phyloP scores from a whole-genome alignment of 768 basidiomycete genomes.

The Lepiota brunneoincarnata region DNA sequence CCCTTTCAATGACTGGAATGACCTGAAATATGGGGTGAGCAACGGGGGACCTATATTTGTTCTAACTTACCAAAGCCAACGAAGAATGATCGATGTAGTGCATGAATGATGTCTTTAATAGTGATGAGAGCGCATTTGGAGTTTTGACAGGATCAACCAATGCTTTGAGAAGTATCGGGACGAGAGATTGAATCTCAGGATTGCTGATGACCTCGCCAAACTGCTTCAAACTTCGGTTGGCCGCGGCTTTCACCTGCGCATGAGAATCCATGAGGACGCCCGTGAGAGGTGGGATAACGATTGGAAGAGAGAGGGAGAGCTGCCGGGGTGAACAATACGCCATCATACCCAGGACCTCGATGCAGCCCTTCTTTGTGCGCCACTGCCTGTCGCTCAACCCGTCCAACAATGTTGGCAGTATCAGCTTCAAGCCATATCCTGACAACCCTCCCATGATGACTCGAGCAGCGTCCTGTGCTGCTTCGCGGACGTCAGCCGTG shows the following conservation, averaged over 20 bases:
- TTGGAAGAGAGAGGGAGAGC: constrained; percentile 89
- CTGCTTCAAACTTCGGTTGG: constrained; percentile 94
- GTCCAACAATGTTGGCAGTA: constrained; percentile 83
- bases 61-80: constrained; percentile 70
- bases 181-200: constrained; percentile 91
- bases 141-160: constrained; percentile 95
- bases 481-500: constrained; percentile 85
- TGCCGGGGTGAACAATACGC: constrained; percentile 97
- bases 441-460: constrained; percentile 96
- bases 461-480: constrained; percentile 86
- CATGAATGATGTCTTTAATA: constrained; percentile 94
- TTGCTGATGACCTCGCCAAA: constrained; percentile 99
- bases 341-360: constrained; percentile 97
- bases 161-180: constrained; percentile 88
- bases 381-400: constrained; percentile 98
- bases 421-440: constrained; percentile 93
- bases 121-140: constrained; percentile 73
- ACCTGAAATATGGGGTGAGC: constrained; percentile 46
- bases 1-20: constrained; percentile 92
- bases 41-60: not conserved
- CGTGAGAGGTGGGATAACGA: constrained; percentile 95
- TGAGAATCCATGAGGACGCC: constrained; percentile 96
- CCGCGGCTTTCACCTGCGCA: constrained; percentile 89
- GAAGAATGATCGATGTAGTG: constrained; percentile 99
- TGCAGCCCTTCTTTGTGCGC: constrained; percentile 96